A percentile compares a stretch with the other conserved stretches of the same genome.
phyloP scores from a whole-genome alignment of 73 alveolate genomes.

The Paramecium sonneborni region DNA sequence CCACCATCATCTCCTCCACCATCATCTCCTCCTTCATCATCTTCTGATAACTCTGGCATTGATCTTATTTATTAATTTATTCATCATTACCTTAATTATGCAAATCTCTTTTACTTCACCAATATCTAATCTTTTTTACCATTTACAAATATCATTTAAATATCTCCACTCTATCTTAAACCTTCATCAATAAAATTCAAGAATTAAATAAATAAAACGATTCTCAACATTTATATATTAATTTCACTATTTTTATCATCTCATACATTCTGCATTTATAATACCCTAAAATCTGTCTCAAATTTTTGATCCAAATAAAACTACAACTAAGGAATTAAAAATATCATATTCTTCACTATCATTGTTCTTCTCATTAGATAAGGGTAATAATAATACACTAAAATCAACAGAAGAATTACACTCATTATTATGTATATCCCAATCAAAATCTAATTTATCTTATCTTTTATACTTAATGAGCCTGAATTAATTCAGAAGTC shows the following conservation, averaged over 20 bases:
- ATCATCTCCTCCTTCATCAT: not conserved
- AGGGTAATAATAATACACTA: not conserved
- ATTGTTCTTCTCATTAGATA: not conserved
- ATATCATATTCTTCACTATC: not conserved
- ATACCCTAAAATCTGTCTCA: not conserved
- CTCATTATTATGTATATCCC: not conserved
- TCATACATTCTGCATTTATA: not conserved
- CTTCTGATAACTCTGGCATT: not conserved
- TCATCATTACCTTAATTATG: not conserved
- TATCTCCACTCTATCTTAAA: too few species aligned
- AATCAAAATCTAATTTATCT: not conserved
- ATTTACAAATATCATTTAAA: not conserved
- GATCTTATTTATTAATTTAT: not conserved
- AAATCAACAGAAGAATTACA: not conserved
- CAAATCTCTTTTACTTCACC: not conserved
- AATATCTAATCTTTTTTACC: not conserved
- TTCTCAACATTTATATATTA: not conserved
- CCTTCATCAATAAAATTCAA: too few species aligned
- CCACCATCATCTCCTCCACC: constrained; percentile 7
- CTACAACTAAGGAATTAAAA: not conserved
- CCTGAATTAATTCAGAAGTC: not conserved
- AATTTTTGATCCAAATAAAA: not conserved
- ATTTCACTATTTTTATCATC: not conserved
- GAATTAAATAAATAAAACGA: too few species aligned
- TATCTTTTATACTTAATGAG: not conserved